These are phyloP conservation scores for Stachybotrys elegans DNA, from an alignment of 2,329 filamentous ascomycete species.

Conservation along the genomic window DNA sequence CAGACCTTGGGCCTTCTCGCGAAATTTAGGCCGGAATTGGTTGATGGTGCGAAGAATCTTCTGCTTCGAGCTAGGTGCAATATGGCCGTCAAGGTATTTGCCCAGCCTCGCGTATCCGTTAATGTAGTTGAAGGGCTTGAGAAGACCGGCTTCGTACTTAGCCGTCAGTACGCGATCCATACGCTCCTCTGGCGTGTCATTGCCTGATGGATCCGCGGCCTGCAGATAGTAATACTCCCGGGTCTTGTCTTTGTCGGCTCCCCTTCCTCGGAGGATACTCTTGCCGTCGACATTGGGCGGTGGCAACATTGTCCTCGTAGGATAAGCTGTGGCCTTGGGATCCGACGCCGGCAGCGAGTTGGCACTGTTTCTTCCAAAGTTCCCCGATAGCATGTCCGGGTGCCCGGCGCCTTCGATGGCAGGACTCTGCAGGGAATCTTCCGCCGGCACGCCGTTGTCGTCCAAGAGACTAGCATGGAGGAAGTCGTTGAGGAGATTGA, in stretches of 20 bases:
- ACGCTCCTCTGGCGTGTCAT: constrained; percentile 80
- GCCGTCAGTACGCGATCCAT: constrained; percentile 93
- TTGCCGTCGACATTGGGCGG: constrained; percentile 41
- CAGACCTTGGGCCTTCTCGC: constrained; percentile 86
- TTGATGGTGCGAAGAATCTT: constrained; percentile 90
- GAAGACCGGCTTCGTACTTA: constrained; percentile 90
- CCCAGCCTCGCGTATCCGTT: constrained; percentile 89
- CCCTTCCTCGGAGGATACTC: constrained; percentile 55
- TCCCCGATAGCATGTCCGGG: constrained; percentile 41
- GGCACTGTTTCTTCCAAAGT: constrained; percentile 38
- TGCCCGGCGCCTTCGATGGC: constrained; percentile 36
- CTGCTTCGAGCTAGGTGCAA: constrained; percentile 75
- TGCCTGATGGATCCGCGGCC: constrained; percentile 86
- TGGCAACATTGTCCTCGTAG: constrained; percentile 39
- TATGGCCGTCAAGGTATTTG: constrained; percentile 85
- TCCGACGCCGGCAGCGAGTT: constrained; percentile 16
- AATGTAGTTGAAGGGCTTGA: constrained; percentile 98
- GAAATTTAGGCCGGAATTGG: constrained; percentile 90
- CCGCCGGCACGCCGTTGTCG: constrained; percentile 66
- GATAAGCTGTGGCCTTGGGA: constrained; percentile 16
- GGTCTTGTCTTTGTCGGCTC: constrained; percentile 67
- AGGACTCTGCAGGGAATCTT: constrained; percentile 51
- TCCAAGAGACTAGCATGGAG: constrained; percentile 87
- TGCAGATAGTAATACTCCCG: constrained; percentile 97
- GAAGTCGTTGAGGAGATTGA: constrained; percentile 95